Percentiles rank a stretch among this genome's conserved stretches.
These are phyloP conservation scores for Corylus heterophylla DNA, from an alignment of 306 rosid genomes.

Conservation along the genomic window DNA sequence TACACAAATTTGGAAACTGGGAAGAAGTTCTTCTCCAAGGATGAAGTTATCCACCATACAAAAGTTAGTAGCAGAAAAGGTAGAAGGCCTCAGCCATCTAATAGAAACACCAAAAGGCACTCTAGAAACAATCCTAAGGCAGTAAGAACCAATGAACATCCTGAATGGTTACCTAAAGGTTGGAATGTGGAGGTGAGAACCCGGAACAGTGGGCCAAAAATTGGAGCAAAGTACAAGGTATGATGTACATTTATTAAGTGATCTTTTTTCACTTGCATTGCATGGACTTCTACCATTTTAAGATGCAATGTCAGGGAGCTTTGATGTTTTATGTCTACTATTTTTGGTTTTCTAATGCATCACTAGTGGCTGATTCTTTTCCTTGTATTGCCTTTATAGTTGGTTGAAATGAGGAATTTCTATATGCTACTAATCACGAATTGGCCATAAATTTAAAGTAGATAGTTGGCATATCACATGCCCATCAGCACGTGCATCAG, in stretches of 20 bases:
- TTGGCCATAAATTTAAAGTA: background rate
- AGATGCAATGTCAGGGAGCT: background rate
- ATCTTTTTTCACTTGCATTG: constrained; percentile 15
- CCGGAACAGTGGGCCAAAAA: constrained; percentile 62
- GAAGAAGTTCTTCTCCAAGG: constrained; percentile 44
- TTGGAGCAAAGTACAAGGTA: constrained; percentile 81
- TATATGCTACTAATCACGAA: background rate
- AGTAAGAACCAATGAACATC: constrained; percentile 60
- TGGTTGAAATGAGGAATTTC: background rate
- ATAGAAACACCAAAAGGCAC: constrained; percentile 11
- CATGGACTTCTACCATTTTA: background rate
- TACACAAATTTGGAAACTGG: constrained; percentile 40
- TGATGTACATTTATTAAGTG: constrained; percentile 6
- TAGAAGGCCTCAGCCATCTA: constrained; percentile 32
- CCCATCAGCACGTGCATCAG: too few relatives aligned
- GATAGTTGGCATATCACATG: background rate
- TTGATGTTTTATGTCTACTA: background rate
- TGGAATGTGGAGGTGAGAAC: constrained; percentile 70
- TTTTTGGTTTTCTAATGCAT: background rate
- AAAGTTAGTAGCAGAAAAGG: constrained; percentile 26
- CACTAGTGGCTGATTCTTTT: background rate
- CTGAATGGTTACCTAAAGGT: constrained; percentile 87
- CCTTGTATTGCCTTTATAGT: background rate
- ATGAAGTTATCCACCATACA: constrained; percentile 30
- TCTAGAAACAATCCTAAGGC: constrained; percentile 33